Evolutionary conservation across 1,284 basidiomycete species (phyloP).

Genomic region (Irpex sp.): DNA sequence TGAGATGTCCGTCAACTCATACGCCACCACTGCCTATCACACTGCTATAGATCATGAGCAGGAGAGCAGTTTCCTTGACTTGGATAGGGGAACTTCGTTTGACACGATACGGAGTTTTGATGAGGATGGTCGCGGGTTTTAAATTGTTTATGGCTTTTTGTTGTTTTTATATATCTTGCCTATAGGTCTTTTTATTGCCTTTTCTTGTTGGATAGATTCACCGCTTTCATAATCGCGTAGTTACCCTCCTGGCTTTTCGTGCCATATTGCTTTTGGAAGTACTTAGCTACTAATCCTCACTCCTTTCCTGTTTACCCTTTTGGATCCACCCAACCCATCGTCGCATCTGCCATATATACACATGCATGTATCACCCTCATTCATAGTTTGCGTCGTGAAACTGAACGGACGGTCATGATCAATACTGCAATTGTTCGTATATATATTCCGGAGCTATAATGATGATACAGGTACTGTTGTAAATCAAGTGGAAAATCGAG

Average conservation of each 20-base stretch:
- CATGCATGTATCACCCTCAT: slow-evolving; percentile 1
- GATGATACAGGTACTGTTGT: slow-evolving; percentile 11
- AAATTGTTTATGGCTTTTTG: slow-evolving; percentile 6
- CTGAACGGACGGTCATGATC: slow-evolving; percentile 4
- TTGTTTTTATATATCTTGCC: slow-evolving; percentile 12
- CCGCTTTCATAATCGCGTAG: slow-evolving; percentile 9
- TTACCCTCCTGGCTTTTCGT: slow-evolving; percentile 11
- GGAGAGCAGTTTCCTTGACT: slow-evolving; percentile 60
- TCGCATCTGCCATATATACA: slow-evolving; percentile 2
- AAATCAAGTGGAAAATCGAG: neutral
- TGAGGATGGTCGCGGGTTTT: slow-evolving; percentile 26
- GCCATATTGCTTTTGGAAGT: slow-evolving; percentile 11
- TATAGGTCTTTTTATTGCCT: slow-evolving; percentile 7
- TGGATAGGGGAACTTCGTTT: slow-evolving; percentile 54
- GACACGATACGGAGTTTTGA: slow-evolving; percentile 49
- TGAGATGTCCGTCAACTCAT: slow-evolving; percentile 16
- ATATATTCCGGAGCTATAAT: slow-evolving; percentile 11
- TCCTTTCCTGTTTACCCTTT: slow-evolving; percentile 1
- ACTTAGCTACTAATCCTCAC: slow-evolving; percentile 7
- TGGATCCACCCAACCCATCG: neutral
- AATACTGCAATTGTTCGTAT: slow-evolving; percentile 8
- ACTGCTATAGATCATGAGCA: slow-evolving; percentile 12
- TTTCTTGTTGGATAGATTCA: slow-evolving; percentile 4
- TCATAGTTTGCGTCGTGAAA: slow-evolving; percentile 1
- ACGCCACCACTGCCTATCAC: slow-evolving; percentile 15